Conservation (phyloP, 306 rosid species). For the Cucumis sativus region Cucumber_9930_V3 NC_026657.2:18902001-18902500, state of each 20-base stretch:
- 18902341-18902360: slow-evolving; percentile 85
- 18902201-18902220: neutral
- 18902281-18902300: slow-evolving; percentile 12
- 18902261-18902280: neutral
- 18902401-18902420: slow-evolving; percentile 91
- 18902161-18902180: neutral
- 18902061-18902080: neutral
- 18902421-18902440: neutral
- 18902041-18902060: neutral
- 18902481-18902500: neutral
- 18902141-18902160: slow-evolving; percentile 77
- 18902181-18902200: neutral
- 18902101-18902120: slow-evolving; percentile 33
- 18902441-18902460: neutral
- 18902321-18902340: slow-evolving; percentile 94
- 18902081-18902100: slow-evolving; percentile 38
- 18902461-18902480: neutral
- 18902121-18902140: slow-evolving; percentile 84
- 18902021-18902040: neutral
- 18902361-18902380: slow-evolving; percentile 88
- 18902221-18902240: neutral
- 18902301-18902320: slow-evolving; percentile 41
- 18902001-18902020: neutral
- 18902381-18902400: slow-evolving; percentile 90
- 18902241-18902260: neutral